Evolutionary conservation across 2,329 filamentous ascomycete species (phyloP), one percentile per base, ranked within the genome.

Genomic region (Cryphonectria parasitica): DNA sequence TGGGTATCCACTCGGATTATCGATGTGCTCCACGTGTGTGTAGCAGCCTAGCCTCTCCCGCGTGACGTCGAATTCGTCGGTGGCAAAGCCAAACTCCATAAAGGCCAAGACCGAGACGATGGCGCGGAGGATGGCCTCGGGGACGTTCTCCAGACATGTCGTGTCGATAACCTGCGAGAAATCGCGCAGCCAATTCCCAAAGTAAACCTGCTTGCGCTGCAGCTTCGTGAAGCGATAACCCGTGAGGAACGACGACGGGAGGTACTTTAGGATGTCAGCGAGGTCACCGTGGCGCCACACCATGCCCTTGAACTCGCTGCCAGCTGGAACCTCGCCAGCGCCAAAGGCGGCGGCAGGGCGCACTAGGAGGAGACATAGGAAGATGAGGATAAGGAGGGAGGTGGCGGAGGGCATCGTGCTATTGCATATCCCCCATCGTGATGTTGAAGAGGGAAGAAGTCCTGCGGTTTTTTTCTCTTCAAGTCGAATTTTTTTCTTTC

Each of bases 21-120:
- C 84, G 65, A 87, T 86, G 73, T 88, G 86, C 75, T 88, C 86
- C 70, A 86, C 84, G 22, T 85, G 85, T 43, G 84, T 76, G 72
- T 84, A 84, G 69, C 78, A 79, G 43, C 86, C 86, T 10, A 88
- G 79, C 52, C 86, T 78, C 54, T 87, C 85, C 4, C 81, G 77
- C 0, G 86, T 88, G 60, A 88, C 86, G 74, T 88, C 86, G 71
- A 88, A 88, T 73, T 88, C 86, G 67, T 81, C 82, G 22, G 86
- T 88, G 11, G 85, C 86, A 75, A 87, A 88, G 25, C 86, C 86
- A 74, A 88, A 88, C 61, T 81, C 83, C 82, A 88, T 85, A 77
- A 87, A 87, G 2, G 83, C 85, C 70, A 88, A 78, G 17, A 88
- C 82, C 79, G 85, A 86, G 25, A 88, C 83, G 45, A 88, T 81